Conservation (phyloP, 2,329 filamentous ascomycete species). For the Septoria linicola region DNA sequence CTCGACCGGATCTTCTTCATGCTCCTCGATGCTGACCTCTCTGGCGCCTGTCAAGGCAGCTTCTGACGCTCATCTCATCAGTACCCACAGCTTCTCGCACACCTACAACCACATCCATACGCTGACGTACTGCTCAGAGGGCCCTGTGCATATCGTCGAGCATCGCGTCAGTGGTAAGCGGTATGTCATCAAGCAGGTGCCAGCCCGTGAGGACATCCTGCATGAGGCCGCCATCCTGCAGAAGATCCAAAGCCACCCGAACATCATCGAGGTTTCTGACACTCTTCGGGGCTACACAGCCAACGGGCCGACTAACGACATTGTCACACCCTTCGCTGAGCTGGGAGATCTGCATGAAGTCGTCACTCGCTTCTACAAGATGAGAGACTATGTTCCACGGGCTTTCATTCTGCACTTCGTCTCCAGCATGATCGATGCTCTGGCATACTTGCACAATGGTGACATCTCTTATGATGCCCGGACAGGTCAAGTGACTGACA, state of each 20-base stretch:
- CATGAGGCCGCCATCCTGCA: neutral
- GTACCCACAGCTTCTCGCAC: slow-evolving; percentile 12
- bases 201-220: neutral
- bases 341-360: slow-evolving; percentile 29
- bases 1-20: neutral
- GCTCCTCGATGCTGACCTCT: neutral
- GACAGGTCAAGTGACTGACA: neutral
- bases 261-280: slow-evolving; percentile 14
- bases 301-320: slow-evolving; percentile 7
- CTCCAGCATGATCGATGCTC: slow-evolving; percentile 28
- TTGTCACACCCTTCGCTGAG: slow-evolving; percentile 26
- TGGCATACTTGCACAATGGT: slow-evolving; percentile 32
- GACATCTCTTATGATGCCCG: slow-evolving; percentile 11
- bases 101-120: slow-evolving; percentile 12
- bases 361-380: slow-evolving; percentile 7
- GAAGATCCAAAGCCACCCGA: slow-evolving; percentile 12
- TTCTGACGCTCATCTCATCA: neutral
- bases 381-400: slow-evolving; percentile 11
- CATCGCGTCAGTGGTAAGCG: slow-evolving; percentile 9
- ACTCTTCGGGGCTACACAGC: slow-evolving; percentile 3
- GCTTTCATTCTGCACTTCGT: slow-evolving; percentile 30
- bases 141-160: slow-evolving; percentile 16
- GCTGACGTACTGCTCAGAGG: slow-evolving; percentile 12
- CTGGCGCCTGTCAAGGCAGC: neutral
- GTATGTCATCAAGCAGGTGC: slow-evolving; percentile 19